Evolutionary conservation across 805 yeast genomes (phyloP).

Genomic region (Myxozyma melibiosi): DNA sequence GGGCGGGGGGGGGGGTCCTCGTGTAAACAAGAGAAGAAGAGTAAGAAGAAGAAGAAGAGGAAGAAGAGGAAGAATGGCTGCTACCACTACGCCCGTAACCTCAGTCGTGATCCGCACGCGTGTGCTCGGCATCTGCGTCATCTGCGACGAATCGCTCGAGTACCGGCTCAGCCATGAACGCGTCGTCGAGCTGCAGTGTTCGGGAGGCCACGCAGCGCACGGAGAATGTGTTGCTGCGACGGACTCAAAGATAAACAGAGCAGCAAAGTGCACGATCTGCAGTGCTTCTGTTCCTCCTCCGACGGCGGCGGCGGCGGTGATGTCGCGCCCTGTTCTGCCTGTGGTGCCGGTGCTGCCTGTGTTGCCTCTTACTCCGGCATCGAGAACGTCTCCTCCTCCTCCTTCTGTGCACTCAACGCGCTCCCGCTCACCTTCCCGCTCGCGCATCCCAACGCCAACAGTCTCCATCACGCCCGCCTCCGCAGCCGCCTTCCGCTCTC

Average conservation of each 20-base stretch:
- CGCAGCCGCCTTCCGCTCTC: background rate
- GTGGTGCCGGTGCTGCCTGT: too few relatives aligned
- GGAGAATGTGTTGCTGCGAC: slow-evolving; percentile 23
- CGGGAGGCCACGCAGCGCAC: slow-evolving; percentile 31
- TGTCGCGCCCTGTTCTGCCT: too few relatives aligned
- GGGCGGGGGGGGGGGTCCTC: too few relatives aligned
- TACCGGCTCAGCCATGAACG: slow-evolving; percentile 32
- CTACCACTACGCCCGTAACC: background rate
- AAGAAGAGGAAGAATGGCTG: too few relatives aligned
- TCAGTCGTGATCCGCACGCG: slow-evolving; percentile 10
- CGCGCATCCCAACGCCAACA: background rate
- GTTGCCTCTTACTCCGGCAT: too few relatives aligned
- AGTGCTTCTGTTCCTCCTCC: background rate
- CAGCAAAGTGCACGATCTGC: slow-evolving; percentile 1
- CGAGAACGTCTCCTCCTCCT: too few relatives aligned
- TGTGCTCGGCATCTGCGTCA: slow-evolving; percentile 24
- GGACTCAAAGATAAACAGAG: background rate
- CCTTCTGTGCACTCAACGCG: too few relatives aligned
- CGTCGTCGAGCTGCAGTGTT: slow-evolving; percentile 28
- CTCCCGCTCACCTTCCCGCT: background rate
- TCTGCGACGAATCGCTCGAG: slow-evolving; percentile 34
- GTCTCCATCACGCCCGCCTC: background rate
- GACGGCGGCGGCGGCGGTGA: background rate
- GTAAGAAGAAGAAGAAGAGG: too few relatives aligned
- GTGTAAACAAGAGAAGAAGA: too few relatives aligned